These are phyloP conservation scores for Batkoa obscura DNA, from an alignment of 371 early-diverging fungal genomes.

Conservation along the genomic window DNA sequence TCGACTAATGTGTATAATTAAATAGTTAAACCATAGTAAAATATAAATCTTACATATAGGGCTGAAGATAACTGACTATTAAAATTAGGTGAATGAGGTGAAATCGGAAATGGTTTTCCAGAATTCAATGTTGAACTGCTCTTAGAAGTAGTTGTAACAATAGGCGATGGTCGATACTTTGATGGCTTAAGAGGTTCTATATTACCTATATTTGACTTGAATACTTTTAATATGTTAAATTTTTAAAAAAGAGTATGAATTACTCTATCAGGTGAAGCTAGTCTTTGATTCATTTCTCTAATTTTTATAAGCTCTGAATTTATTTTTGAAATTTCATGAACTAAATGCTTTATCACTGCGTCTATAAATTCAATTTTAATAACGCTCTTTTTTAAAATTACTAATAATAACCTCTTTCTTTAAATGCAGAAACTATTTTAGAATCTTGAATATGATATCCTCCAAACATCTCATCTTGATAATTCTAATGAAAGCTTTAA, in stretches of 20 bases:
- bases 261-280: conserved; percentile 33
- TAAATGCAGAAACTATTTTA: conserved; percentile 31
- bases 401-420: conserved; percentile 23
- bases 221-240: too few relatives aligned
- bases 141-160: not conserved
- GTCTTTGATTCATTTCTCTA: conserved; percentile 22
- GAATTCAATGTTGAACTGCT: not conserved
- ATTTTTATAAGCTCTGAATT: conserved; percentile 24
- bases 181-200: not conserved
- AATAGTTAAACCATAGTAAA: not conserved
- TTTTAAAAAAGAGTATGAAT: not conserved
- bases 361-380: conserved; percentile 15
- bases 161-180: not conserved
- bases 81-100: not conserved
- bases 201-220: too few relatives aligned
- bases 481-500: not conserved
- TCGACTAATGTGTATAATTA: not conserved
- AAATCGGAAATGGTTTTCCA: not conserved
- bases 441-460: conserved; percentile 18
- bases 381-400: not conserved
- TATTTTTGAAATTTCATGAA: conserved; percentile 28
- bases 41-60: not conserved
- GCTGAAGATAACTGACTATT: not conserved
- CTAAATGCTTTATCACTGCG: conserved; percentile 21
- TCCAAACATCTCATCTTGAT: conserved; percentile 7